Evolutionary conservation across 192 early-diverging fungal genomes (phyloP).

Genomic region (Coemansia sp.): DNA sequence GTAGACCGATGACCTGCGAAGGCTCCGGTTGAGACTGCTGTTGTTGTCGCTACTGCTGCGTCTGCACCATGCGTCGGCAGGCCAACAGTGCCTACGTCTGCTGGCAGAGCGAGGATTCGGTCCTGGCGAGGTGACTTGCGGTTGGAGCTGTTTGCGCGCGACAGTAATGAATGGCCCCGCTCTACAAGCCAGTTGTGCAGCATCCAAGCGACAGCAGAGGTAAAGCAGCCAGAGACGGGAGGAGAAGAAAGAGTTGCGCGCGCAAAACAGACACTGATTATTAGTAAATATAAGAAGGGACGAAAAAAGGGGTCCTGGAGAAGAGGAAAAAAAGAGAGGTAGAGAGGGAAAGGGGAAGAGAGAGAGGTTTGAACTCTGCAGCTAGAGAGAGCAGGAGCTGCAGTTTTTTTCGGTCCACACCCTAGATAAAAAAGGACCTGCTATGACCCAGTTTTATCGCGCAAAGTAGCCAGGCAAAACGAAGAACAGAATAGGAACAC

Average conservation of each 20-base stretch:
- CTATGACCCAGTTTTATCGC: constrained; percentile 19
- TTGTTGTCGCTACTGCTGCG: constrained; percentile 4
- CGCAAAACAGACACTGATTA: constrained; percentile 14
- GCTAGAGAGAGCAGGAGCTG: background rate
- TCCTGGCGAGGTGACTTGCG: constrained; percentile 42
- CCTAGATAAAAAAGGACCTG: background rate
- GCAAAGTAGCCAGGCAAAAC: background rate
- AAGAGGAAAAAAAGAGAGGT: background rate
- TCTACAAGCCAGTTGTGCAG: constrained; percentile 46
- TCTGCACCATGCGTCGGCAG: constrained; percentile 29
- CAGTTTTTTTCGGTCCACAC: constrained; percentile 1
- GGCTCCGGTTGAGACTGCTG: constrained; percentile 11
- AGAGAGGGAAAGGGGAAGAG: constrained; percentile 1
- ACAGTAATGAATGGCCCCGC: constrained; percentile 51
- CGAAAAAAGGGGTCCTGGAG: constrained; percentile 9
- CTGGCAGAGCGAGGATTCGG: constrained; percentile 35
- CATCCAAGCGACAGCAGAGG: constrained; percentile 39
- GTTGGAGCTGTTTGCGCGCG: constrained; percentile 46
- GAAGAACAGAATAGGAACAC: constrained; percentile 4
- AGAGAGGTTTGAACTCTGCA: background rate
- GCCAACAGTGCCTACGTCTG: constrained; percentile 44
- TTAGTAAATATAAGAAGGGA: constrained; percentile 14
- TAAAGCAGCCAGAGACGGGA: background rate
- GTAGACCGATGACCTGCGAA: constrained; percentile 10
- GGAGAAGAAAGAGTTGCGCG: constrained; percentile 6